phyloP scores from a whole-genome alignment of 129 eudicot species.

The Silybum marianum region DNA sequence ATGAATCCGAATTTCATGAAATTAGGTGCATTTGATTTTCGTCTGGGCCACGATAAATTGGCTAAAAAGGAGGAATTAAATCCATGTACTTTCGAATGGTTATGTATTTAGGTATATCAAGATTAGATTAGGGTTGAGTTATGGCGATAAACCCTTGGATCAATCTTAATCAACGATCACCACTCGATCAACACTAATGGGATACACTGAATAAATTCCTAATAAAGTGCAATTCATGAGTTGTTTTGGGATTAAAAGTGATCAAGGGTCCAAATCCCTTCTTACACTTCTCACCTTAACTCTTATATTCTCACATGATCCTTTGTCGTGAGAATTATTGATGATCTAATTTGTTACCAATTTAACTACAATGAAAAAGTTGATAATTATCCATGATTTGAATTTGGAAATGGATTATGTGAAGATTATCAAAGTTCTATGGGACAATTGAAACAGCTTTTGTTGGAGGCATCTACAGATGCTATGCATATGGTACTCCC shows the following conservation, averaged over 20 bases:
- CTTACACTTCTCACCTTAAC: too few species aligned
- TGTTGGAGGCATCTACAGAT: not conserved
- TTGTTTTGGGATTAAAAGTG: too few species aligned
- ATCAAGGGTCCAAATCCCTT: too few species aligned
- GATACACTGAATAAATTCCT: too few species aligned
- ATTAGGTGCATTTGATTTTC: not conserved
- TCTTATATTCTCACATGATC: too few species aligned
- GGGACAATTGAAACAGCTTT: slow-evolving; percentile 4
- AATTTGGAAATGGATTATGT: slow-evolving; percentile 13
- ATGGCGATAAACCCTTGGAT: too few species aligned
- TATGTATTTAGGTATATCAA: not conserved
- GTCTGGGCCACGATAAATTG: not conserved
- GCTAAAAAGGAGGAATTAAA: not conserved
- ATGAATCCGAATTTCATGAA: not conserved
- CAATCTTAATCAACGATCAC: too few species aligned
- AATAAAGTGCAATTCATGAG: too few species aligned
- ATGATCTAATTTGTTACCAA: not conserved
- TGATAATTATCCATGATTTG: slow-evolving; percentile 1
- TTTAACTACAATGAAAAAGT: not conserved
- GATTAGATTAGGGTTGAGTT: not conserved
- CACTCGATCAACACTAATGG: too few species aligned
- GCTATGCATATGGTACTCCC: slow-evolving; percentile 6
- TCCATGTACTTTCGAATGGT: not conserved
- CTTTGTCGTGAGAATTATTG: not conserved
- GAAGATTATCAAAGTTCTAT: not conserved